Evolutionary conservation across 306 rosid species (phyloP).

Genomic region (Ormosia semicastrata): DNA sequence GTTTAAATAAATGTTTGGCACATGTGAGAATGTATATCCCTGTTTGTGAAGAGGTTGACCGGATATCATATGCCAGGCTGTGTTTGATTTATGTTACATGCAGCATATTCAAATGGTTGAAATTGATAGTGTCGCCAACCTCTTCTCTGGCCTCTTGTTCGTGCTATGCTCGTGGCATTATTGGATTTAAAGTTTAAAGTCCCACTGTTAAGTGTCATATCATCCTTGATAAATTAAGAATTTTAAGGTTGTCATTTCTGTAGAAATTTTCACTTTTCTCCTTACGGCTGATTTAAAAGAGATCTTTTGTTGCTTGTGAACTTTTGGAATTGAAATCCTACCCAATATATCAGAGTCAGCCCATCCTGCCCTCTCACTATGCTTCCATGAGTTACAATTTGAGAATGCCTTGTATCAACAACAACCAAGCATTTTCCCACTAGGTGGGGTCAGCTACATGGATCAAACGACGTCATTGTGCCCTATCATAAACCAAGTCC

Average conservation of each 20-base stretch:
- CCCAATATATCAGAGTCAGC: not conserved
- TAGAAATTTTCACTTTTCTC: not conserved
- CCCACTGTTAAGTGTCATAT: not conserved
- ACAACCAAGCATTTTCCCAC: no score
- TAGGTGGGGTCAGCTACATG: no score
- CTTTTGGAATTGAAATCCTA: conserved; percentile 8
- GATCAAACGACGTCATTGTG: no score
- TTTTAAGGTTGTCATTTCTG: not conserved
- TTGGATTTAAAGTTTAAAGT: conserved; percentile 2
- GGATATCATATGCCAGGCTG: not conserved
- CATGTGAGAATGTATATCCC: conserved; percentile 1
- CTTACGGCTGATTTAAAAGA: not conserved
- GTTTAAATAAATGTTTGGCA: not conserved
- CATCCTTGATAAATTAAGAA: conserved; percentile 1
- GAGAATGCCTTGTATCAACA: not conserved
- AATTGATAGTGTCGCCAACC: not conserved
- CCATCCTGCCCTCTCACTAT: not conserved
- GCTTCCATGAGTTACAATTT: conserved; percentile 9
- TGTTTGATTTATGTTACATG: not conserved
- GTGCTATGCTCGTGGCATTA: conserved; percentile 1
- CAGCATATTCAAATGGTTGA: not conserved
- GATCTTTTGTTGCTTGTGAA: not conserved
- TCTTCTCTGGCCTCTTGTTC: not conserved
- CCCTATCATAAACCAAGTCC: no score
- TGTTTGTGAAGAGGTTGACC: not conserved